Percentiles rank a stretch among this genome's conserved stretches.
phyloP scores from a whole-genome alignment of 345 rosid genomes.

The Camelina laxa region DNA sequence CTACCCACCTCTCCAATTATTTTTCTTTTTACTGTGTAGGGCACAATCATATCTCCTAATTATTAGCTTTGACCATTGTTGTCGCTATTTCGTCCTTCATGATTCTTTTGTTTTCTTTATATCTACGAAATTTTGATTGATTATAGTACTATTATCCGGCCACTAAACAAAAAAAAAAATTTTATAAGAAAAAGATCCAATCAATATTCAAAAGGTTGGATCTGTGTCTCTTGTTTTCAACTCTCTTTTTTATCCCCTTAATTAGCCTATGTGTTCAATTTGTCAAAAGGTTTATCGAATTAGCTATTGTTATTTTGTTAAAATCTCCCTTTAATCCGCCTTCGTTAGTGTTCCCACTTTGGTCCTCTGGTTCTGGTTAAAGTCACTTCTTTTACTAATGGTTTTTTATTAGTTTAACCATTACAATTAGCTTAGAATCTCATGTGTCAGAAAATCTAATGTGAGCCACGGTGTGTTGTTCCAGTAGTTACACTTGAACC shows the following conservation, averaged over 20 bases:
- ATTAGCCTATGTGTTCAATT: conserved; percentile 29
- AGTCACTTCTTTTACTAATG: not conserved
- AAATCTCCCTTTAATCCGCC: conserved; percentile 35
- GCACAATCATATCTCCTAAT: conserved; percentile 35
- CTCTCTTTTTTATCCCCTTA: conserved; percentile 23
- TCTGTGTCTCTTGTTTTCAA: conserved; percentile 29
- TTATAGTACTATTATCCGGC: not conserved
- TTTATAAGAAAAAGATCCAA: no score
- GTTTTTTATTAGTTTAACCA: not conserved
- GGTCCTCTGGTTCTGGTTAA: conserved; percentile 21
- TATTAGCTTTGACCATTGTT: conserved; percentile 45
- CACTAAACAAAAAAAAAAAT: not conserved
- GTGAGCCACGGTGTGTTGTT: not conserved
- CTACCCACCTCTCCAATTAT: conserved; percentile 29
- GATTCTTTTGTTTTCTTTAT: not conserved
- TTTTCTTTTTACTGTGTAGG: conserved; percentile 32
- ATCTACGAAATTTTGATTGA: conserved; percentile 5
- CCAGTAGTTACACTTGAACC: not conserved
- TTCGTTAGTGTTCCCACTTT: conserved; percentile 8
- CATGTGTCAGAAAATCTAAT: not conserved
- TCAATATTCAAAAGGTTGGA: conserved; percentile 31
- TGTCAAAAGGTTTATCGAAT: conserved; percentile 39
- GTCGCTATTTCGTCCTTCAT: conserved; percentile 25
- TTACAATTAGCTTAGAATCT: not conserved
- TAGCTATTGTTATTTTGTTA: conserved; percentile 18